These are phyloP conservation scores for Vararia minispora DNA, from an alignment of 768 basidiomycete genomes.

Conservation along the genomic window DNA sequence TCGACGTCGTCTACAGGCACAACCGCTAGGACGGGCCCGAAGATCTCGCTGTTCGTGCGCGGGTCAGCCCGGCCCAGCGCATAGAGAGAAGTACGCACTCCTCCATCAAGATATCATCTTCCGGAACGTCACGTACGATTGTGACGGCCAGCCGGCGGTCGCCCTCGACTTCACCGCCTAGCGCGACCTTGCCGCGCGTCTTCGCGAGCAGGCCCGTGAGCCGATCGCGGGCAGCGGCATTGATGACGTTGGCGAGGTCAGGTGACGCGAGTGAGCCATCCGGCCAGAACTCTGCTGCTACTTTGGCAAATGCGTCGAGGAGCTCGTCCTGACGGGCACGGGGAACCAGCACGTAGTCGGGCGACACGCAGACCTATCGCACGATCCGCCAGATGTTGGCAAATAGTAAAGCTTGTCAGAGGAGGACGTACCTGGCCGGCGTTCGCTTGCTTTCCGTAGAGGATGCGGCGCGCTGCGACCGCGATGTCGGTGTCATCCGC, in stretches of 20 bases:
- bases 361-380: constrained; percentile 20
- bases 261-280: neutral
- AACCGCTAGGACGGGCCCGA: constrained; percentile 26
- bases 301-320: constrained; percentile 12
- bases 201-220: constrained; percentile 2
- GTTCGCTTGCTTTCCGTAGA: constrained; percentile 19
- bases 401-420: neutral
- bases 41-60: constrained; percentile 19
- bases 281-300: constrained; percentile 6
- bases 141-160: constrained; percentile 19
- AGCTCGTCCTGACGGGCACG: constrained; percentile 12
- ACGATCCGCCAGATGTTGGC: neutral
- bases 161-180: constrained; percentile 18
- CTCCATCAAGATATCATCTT: constrained; percentile 22
- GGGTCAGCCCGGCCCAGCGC: neutral
- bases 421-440: constrained; percentile 16
- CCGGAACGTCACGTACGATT: constrained; percentile 20
- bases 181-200: constrained; percentile 19
- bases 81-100: constrained; percentile 14
- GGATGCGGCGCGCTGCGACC: constrained; percentile 16
- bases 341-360: constrained; percentile 20
- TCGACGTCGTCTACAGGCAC: constrained; percentile 18
- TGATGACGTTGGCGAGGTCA: constrained; percentile 8
- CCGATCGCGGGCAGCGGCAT: constrained; percentile 2
- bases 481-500: constrained; percentile 14